Evolutionary conservation across 1,139 yeast genomes (phyloP).

Genomic region (Debaryomyces singareniensis): DNA sequence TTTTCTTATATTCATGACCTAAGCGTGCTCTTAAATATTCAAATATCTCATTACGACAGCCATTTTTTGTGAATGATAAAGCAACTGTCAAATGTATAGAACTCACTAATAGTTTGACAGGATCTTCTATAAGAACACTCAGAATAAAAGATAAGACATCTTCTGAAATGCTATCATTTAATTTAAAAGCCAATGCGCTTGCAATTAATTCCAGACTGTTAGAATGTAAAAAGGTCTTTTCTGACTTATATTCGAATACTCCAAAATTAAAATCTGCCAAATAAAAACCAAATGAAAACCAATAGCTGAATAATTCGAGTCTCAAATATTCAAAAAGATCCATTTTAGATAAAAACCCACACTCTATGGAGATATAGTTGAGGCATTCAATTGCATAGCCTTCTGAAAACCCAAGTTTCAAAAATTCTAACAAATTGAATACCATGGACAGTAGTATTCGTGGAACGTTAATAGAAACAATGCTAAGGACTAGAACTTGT

Average conservation of each 20-base stretch:
- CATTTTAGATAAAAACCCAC: constrained; percentile 10
- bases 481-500: constrained; percentile 28
- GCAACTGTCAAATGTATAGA: constrained; percentile 35
- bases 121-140: constrained; percentile 10
- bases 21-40: constrained; percentile 10
- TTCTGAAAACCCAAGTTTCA: constrained; percentile 23
- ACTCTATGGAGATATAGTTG: constrained; percentile 11
- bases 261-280: constrained; percentile 32
- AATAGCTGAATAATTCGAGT: constrained; percentile 30
- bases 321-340: constrained; percentile 22
- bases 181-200: constrained; percentile 19
- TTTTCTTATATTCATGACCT: constrained; percentile 9
- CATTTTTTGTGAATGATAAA: constrained; percentile 39
- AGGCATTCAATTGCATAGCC: constrained; percentile 24
- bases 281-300: constrained; percentile 30
- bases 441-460: constrained; percentile 24
- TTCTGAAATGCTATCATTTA: constrained; percentile 1
- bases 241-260: constrained; percentile 26
- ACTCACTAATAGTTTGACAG: constrained; percentile 18
- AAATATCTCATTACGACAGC: constrained; percentile 33
- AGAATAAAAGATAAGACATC: constrained; percentile 12
- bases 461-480: constrained; percentile 22
- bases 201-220: constrained; percentile 31
- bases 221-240: constrained; percentile 18
- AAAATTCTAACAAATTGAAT: constrained; percentile 37